Conservation (phyloP, 1,139 yeast species). For the Candida freyschussii region DNA sequence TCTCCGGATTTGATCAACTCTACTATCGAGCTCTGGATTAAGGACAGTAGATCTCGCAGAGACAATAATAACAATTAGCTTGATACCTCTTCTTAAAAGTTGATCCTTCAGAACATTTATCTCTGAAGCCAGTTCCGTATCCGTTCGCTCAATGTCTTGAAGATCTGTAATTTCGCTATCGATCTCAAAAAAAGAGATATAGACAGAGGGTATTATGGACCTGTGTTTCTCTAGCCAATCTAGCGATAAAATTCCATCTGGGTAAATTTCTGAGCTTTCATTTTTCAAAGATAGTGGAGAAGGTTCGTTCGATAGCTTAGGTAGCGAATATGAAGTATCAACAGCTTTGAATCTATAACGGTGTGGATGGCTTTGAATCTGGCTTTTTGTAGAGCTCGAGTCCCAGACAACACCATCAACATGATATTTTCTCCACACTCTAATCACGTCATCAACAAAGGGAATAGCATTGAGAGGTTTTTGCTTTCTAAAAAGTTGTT, state of each 20-base stretch:
- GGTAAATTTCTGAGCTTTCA: conserved; percentile 7
- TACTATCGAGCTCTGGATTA: conserved; percentile 32
- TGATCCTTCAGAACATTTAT: conserved; percentile 32
- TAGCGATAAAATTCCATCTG: conserved; percentile 37
- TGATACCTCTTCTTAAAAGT: conserved; percentile 29
- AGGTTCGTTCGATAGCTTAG: conserved; percentile 12
- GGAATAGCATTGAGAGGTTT: conserved; percentile 20
- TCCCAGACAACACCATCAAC: conserved; percentile 30
- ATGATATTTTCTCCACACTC: conserved; percentile 26
- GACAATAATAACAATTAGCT: conserved; percentile 30
- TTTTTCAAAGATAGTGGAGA: conserved; percentile 21
- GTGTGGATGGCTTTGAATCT: conserved; percentile 17
- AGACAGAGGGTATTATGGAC: conserved; percentile 38
- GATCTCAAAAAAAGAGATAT: conserved; percentile 39
- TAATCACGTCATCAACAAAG: conserved; percentile 27
- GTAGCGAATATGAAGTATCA: conserved; percentile 24
- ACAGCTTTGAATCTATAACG: conserved; percentile 28
- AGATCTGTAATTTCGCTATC: conserved; percentile 21
- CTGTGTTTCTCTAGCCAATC: conserved; percentile 49
- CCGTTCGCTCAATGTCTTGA: conserved; percentile 26
- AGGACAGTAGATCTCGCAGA: conserved; percentile 28
- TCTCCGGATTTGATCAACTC: conserved; percentile 36
- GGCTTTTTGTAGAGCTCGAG: conserved; percentile 23
- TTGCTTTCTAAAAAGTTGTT: conserved; percentile 24
- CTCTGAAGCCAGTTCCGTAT: conserved; percentile 32